phyloP scores from a whole-genome alignment of 257 asterid genomes.

The Knoxia roxburghii region DNA sequence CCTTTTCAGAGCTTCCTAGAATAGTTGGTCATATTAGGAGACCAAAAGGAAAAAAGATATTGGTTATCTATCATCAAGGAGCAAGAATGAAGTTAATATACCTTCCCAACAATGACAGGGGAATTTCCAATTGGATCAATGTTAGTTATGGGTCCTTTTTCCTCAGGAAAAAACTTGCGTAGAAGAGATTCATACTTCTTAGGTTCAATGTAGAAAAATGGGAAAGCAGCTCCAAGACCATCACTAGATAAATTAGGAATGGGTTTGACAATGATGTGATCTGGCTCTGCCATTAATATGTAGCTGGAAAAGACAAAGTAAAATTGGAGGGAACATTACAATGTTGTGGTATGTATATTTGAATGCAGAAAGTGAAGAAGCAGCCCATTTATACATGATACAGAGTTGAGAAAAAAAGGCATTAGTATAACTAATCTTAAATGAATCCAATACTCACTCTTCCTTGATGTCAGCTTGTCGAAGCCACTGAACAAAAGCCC shows the following conservation, averaged over 20 bases:
- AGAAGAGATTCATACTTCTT: slow-evolving; percentile 63
- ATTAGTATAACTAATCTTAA: too few species aligned
- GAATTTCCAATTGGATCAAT: slow-evolving; percentile 96
- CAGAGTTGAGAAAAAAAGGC: too few species aligned
- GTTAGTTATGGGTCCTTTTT: slow-evolving; percentile 68
- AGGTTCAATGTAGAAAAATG: slow-evolving; percentile 92
- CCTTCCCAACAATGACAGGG: slow-evolving; percentile 91
- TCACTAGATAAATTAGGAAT: slow-evolving; percentile 73
- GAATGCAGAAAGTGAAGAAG: neutral
- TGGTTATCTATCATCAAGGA: neutral
- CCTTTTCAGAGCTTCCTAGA: slow-evolving; percentile 58
- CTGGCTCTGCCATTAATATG: slow-evolving; percentile 94
- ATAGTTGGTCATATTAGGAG: slow-evolving; percentile 8
- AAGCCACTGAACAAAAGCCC: slow-evolving; percentile 99
- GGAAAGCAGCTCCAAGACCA: slow-evolving; percentile 85
- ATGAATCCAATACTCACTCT: slow-evolving; percentile 44
- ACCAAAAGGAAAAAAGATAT: too few species aligned
- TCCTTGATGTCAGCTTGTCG: slow-evolving; percentile 78
- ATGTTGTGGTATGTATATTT: too few species aligned
- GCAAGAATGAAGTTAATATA: slow-evolving; percentile 14
- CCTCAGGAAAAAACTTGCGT: slow-evolving; percentile 70
- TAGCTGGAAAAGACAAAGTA: slow-evolving; percentile 47
- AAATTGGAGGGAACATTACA: neutral
- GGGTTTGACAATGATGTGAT: slow-evolving; percentile 86
- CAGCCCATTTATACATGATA: too few species aligned